Base-by-base conservation (phyloP, 2,329 filamentous ascomycete genomes). In the Malbranchea zuffiana region DNA sequence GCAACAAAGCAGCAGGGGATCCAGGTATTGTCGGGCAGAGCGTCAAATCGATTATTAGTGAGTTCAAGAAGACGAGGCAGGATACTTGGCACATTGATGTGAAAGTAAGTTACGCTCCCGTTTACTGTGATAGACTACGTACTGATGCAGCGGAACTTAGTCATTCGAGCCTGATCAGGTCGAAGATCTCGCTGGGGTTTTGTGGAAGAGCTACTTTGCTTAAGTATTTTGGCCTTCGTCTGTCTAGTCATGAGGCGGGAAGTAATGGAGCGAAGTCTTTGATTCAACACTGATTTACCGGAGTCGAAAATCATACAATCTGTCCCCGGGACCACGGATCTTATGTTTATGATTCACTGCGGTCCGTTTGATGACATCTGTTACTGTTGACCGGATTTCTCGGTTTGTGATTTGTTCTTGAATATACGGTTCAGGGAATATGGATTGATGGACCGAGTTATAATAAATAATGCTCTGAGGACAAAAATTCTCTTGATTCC, bases 171-270 rank as follows among this genome's bases (percentile, higher is more conserved):
- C 80, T 19, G 90, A 96, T 50, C 88, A 98, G 54, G 68, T 98
- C 7, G 90, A 96, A 59, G 88, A 96, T 55, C 61, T 98, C 41
- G 87, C 95, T 52, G 90, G 90, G 35, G 92, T 98, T 32, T 67
- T 98, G 35, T 98, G 90, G 90, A 98, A 98, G 78, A 96, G 88
- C 60, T 98, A 98, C 58, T 98, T 98, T 67, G 92, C 87, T 26
- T 94, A 66, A 58, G 23, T 17, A 25, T 25, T 25, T 25, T 6
- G n/a, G 23, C n/a, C 23, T 25, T 7, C 23, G 6, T 25, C 23
- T 6, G 23, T 25, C 23, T 6, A 25, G 6, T 6, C 23, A 25
- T 25, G 6, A 25, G n/a, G n/a, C n/a, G n/a, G n/a, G n/a, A n/a
- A n/a, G n/a, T n/a, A n/a, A n/a, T n/a, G n/a, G n/a, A n/a, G n/a